A percentile compares a stretch with the other conserved stretches of the same genome.
These are phyloP conservation scores for Quercus bicolor DNA, from an alignment of 306 rosid genomes.

Conservation along the genomic window DNA sequence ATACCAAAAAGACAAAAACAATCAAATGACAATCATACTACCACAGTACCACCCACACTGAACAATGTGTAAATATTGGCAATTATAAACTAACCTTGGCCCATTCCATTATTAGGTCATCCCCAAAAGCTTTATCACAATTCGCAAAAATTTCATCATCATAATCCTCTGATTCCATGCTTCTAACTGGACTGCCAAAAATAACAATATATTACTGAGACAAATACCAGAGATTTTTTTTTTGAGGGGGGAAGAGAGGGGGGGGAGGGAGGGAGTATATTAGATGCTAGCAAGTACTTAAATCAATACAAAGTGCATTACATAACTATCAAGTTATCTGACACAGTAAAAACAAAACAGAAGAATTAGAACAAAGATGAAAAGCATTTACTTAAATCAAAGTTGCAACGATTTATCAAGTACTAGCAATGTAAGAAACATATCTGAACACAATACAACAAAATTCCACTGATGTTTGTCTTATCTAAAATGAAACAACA, in stretches of 20 bases:
- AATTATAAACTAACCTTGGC: slow-evolving; percentile 71
- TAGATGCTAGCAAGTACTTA: too few species aligned
- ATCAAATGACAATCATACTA: slow-evolving; percentile 28
- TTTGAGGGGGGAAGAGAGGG: too few species aligned
- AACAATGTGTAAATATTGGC: slow-evolving; percentile 18
- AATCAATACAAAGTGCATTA: background rate
- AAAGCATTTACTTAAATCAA: slow-evolving; percentile 1
- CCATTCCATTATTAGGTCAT: slow-evolving; percentile 72
- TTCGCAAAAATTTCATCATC: slow-evolving; percentile 57
- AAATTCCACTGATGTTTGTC: background rate
- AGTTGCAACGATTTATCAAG: background rate
- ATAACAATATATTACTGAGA: slow-evolving; percentile 45
- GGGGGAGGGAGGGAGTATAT: too few species aligned
- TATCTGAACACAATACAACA: slow-evolving; percentile 9
- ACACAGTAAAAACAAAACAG: background rate
- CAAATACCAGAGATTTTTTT: slow-evolving; percentile 7
- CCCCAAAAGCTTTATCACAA: slow-evolving; percentile 55
- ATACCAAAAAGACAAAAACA: slow-evolving; percentile 23
- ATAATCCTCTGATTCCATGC: slow-evolving; percentile 77
- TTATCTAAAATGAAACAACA: slow-evolving; percentile 11
- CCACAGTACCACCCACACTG: slow-evolving; percentile 24
- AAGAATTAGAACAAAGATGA: slow-evolving; percentile 7
- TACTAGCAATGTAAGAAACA: slow-evolving; percentile 14
- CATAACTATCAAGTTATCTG: slow-evolving; percentile 6
- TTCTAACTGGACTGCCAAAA: slow-evolving; percentile 93